Percentiles rank a stretch among this genome's conserved stretches.
Evolutionary conservation across 2,329 filamentous ascomycete genomes (phyloP).

Genomic region (Pseudofabraea citricarpa): DNA sequence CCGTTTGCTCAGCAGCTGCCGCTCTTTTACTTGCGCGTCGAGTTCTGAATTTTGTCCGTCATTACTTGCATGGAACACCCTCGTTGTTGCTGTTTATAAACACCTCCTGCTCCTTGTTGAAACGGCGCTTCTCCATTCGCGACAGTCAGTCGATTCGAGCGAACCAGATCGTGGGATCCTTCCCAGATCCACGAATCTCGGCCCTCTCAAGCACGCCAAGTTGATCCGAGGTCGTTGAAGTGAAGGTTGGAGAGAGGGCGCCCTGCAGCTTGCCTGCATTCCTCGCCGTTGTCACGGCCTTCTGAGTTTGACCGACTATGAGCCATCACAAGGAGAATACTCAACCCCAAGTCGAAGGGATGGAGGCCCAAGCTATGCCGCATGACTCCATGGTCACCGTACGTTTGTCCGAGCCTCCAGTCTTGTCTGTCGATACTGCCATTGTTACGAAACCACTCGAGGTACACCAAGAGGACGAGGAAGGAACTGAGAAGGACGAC

Average conservation of each 20-base stretch:
- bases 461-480: conserved; percentile 14
- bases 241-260: not conserved
- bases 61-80: not conserved
- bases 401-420: conserved; percentile 60
- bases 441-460: conserved; percentile 27
- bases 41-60: too few relatives aligned
- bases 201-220: not conserved
- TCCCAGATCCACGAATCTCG: not conserved
- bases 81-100: not conserved
- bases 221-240: not conserved
- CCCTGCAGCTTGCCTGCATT: not conserved
- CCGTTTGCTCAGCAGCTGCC: not conserved
- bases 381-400: conserved; percentile 77
- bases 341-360: not conserved
- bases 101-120: not conserved
- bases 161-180: not conserved
- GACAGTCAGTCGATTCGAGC: not conserved
- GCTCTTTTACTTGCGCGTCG: not conserved
- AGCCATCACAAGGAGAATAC: too few relatives aligned
- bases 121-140: conserved; percentile 1
- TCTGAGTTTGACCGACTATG: not conserved
- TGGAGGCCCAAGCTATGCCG: conserved; percentile 6
- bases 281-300: not conserved
- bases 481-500: conserved; percentile 20
- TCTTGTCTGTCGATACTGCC: conserved; percentile 46